Percentiles rank a stretch among this genome's conserved stretches.
Evolutionary conservation across 2,329 filamentous ascomycete species (phyloP).

Genomic region (Pseudocercospora ulei): DNA sequence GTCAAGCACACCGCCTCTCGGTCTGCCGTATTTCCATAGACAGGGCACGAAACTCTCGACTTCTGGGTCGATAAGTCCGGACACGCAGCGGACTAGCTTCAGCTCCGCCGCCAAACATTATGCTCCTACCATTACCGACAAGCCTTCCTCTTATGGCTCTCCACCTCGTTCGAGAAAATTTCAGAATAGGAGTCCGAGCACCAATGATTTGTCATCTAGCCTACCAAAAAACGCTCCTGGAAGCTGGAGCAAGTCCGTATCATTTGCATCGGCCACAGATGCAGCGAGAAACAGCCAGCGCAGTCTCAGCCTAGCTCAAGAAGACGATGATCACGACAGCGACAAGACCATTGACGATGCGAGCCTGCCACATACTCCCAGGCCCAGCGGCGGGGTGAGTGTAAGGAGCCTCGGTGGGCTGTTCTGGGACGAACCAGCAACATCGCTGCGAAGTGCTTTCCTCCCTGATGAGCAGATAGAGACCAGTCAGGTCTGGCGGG

Average conservation of each 20-base stretch:
- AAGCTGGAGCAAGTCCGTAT: slow-evolving; percentile 40
- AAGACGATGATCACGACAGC: slow-evolving; percentile 31
- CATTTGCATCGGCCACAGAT: slow-evolving; percentile 33
- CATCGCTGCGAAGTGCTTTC: slow-evolving; percentile 37
- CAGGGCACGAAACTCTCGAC: slow-evolving; percentile 22
- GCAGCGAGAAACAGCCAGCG: slow-evolving; percentile 29
- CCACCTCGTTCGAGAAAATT: slow-evolving; percentile 28
- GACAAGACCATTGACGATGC: slow-evolving; percentile 35
- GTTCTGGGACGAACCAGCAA: slow-evolving; percentile 45
- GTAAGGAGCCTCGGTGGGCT: slow-evolving; percentile 49
- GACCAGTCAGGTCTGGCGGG: slow-evolving; percentile 47
- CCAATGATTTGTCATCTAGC: slow-evolving; percentile 28
- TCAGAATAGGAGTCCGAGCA: slow-evolving; percentile 23
- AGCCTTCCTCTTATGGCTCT: slow-evolving; percentile 29
- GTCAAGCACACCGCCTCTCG: slow-evolving; percentile 27
- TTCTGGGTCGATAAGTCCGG: slow-evolving; percentile 30
- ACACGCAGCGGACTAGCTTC: slow-evolving; percentile 31
- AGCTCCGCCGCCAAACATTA: slow-evolving; percentile 31
- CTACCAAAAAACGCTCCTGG: slow-evolving; percentile 33
- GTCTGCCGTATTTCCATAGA: slow-evolving; percentile 22
- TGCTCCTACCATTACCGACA: slow-evolving; percentile 32
- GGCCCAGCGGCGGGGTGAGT: slow-evolving; percentile 35
- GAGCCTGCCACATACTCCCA: slow-evolving; percentile 30
- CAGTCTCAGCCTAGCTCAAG: slow-evolving; percentile 26
- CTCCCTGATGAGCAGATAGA: slow-evolving; percentile 43